Evolutionary conservation across 345 rosid species (phyloP), one percentile per base, ranked within the genome.

Genomic region (Eutrema heterophyllum): DNA sequence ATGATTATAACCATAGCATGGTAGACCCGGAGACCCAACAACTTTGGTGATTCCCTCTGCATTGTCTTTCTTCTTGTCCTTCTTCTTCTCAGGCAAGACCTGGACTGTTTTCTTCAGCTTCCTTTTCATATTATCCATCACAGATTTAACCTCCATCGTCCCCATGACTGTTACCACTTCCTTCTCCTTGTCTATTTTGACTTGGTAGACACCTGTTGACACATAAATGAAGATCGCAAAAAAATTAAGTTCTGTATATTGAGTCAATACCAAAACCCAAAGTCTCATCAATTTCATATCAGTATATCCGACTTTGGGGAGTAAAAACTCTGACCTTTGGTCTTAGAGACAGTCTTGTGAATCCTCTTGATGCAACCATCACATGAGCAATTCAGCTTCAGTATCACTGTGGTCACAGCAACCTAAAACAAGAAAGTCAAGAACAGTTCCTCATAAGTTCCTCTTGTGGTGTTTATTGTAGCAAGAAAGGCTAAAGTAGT

Each of bases 331-430:
- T 59, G 45, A 92, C 99, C 99, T 78, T 84, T 81, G 65, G 88
- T 78, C 66, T 81, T 86, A 14, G 55, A 43, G 67, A 85, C 64
- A 1, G 68, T 70, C 73, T 83, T 90, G 62, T 32, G 54, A 73
- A 95, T 86, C 89, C 75, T 95, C 46, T 64, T 86, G 43, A 81
- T 61, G 80, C 99, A 95, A 24, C 99, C 97, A n/a, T 73, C 77
- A 75, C 97, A 95, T 51, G 88, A 84, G 55, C 88, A 76, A 2
- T 16, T 49, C 80, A 95, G 67, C 79, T 90, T 92, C 74, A 92
- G 75, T 9, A 83, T 83, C 78, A 83, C 86, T 82, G 87, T 85
- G 66, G 72, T 84, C 75, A 81, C 87, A 74, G 88, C 86, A 38
- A 86, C 64, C 78, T 76, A 26, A 54, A 7, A 3, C 32, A 15